Evolutionary conservation across 345 rosid genomes (phyloP), one percentile per base, ranked within the genome.

Genomic region (Melaleuca alternifolia): DNA sequence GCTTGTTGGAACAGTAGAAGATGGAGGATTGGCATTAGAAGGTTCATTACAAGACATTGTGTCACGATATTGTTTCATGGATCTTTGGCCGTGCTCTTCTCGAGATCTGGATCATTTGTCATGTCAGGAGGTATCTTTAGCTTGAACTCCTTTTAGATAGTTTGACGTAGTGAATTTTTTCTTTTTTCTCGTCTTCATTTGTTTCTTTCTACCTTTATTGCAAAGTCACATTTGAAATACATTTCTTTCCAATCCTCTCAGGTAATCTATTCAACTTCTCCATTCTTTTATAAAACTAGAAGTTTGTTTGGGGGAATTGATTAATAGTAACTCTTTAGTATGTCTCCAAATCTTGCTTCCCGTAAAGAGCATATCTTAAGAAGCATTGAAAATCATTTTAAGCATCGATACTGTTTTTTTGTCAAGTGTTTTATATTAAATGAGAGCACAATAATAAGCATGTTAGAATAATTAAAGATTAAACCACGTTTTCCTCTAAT

Each of bases 21-120:
- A 95, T 87, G 98, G 93, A 83, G 88, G 90, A 65, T 89, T 95
- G 79, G 90, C 90, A 28, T 86, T 91, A 62, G 97, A 95, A 85
- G 91, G 90, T 89, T 94, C 98, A 81, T 91, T 97, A 88, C 94
- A 94, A 86, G 98, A 96, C 89, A 93, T 94, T 77, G 95, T 93
- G 54, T 93, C 97, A 85, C 95, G 98, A 41, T 95, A 97, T 88
- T 92, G 96, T 89, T 97, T 91, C 93, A 97, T 95, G 99, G 99
- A 94, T 92, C 96, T 97, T 56, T 95, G 95, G 97, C 99, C 99
- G 7, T 94, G 98, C 91, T 92, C 95, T 88, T 91, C 96, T 50
- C 93, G 88, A 88, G 99, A 97, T 86, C 92, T 97, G 90, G 98
- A 97, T 90, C 95, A 94, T 89, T 92, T 96, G 90, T 91, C 96